Base-by-base conservation (phyloP, 768 basidiomycete species). In the Suillus occidentalis region DNA sequence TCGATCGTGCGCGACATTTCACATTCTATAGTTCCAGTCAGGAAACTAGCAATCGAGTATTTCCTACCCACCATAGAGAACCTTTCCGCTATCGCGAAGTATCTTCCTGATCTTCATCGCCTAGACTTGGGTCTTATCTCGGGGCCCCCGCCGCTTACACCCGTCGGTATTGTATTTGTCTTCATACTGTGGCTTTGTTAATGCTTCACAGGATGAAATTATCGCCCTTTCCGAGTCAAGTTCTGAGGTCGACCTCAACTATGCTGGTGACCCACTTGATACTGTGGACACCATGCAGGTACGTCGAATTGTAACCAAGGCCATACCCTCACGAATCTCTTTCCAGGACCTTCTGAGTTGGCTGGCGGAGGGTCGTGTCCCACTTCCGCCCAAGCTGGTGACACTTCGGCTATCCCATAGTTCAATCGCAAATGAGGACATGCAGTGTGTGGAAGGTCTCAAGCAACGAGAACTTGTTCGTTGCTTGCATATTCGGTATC, bases 371-470 rank as follows among this genome's bases (percentile, higher is more conserved):
- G 58, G 58, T 28, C 58, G 18, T 59, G 58, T 40, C 10, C 16
- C 40, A 42, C 58, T 59, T 42, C 58, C 58, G 18, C 58, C 40
- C 25, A 42, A 59, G 40, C 12, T 59, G 18, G 22, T 31, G 18
- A 42, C 58, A 42, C 40, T 59, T 59, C 40, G 58, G 18, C 18
- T 59, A 20, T 59, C 58, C 10, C 28, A 59, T 42, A 59, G 40
- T 42, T 37, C 40, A 7, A 20, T 16, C 18, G 40, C 14, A 28
- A 18, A 39, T 10, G 57, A 58, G 14, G 25, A 40, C 8, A 22
- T 25, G 25, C 58, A 20, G 39, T 18, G 25, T 18, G 1, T 42
- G 3, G 25, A 59, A 42, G 9, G 28, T 8, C 12, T 42, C 18
- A 6, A 20, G 18, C 58, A 59, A 42, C 40, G 18, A 10, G 40